Conservation (phyloP, 768 basidiomycete genomes). For the Crassisporium funariophilum region DNA sequence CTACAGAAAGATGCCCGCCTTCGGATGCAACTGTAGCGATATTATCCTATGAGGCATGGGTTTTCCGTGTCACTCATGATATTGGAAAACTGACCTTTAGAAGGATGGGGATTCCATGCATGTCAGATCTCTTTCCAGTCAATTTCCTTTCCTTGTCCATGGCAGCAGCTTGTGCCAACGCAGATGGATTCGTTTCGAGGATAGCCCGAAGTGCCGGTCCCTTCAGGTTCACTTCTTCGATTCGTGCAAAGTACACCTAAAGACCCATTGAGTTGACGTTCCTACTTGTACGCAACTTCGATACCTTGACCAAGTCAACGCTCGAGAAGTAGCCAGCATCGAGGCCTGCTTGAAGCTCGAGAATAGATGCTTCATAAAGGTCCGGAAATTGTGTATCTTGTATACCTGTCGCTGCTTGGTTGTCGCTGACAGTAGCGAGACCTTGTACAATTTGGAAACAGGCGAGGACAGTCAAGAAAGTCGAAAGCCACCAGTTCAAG, state of each 20-base stretch:
- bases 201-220: conserved; percentile 61
- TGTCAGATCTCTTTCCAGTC: conserved; percentile 43
- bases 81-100: conserved; percentile 41
- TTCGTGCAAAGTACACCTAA: conserved; percentile 69
- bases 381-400: conserved; percentile 41
- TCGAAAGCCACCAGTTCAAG: conserved; percentile 11
- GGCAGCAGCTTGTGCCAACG: conserved; percentile 51
- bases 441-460: conserved; percentile 6
- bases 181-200: conserved; percentile 57
- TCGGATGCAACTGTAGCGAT: conserved; percentile 48
- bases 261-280: background rate
- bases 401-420: background rate
- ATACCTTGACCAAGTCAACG: conserved; percentile 62
- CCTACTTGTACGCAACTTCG: background rate
- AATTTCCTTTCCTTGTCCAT: conserved; percentile 47
- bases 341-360: conserved; percentile 56
- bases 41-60: conserved; percentile 37
- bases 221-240: conserved; percentile 67
- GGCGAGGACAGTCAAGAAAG: conserved; percentile 5
- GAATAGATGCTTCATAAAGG: conserved; percentile 60
- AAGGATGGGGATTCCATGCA: conserved; percentile 58
- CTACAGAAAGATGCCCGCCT: conserved; percentile 24
- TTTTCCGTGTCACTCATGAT: background rate
- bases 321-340: conserved; percentile 54
- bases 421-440: background rate